phyloP scores from a whole-genome alignment of 1,284 basidiomycete species.

The Ustilago bromivora region DNA sequence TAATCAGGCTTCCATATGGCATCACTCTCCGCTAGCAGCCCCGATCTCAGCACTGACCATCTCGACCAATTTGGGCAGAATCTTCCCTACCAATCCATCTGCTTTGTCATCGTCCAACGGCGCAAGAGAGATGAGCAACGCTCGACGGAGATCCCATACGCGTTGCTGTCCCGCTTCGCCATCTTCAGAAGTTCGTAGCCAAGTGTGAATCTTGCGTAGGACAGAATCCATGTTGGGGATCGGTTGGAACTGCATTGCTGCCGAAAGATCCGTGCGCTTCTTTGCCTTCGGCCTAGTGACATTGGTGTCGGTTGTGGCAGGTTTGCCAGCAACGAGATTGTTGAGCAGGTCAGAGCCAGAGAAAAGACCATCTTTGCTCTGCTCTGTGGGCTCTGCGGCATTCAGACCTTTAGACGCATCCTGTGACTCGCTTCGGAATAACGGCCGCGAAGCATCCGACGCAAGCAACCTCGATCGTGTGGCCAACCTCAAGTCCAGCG shows the following conservation, averaged over 20 bases:
- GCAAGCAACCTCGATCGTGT: conserved; percentile 72
- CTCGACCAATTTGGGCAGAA: conserved; percentile 16
- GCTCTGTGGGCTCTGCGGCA: neutral
- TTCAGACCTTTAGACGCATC: neutral
- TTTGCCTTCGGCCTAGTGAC: neutral
- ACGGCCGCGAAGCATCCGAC: conserved; percentile 38
- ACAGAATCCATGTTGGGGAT: conserved; percentile 37
- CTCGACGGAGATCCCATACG: conserved; percentile 33
- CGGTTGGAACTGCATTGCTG: conserved; percentile 28
- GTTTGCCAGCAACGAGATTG: conserved; percentile 17
- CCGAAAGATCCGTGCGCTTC: neutral
- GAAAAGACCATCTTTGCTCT: conserved; percentile 3
- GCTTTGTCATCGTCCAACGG: neutral
- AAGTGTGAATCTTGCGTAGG: conserved; percentile 14
- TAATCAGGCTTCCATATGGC: neutral
- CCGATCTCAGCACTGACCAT: conserved; percentile 1
- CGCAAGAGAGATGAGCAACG: conserved; percentile 25
- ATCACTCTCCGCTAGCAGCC: neutral
- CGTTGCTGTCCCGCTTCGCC: neutral
- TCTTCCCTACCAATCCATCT: conserved; percentile 1
- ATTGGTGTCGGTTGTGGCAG: neutral
- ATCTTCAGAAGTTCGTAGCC: too few species aligned
- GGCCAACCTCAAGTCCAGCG: conserved; percentile 82
- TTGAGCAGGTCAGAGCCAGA: conserved; percentile 28
- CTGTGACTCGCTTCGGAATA: conserved; percentile 35